A percentile compares a stretch with the other conserved stretches of the same genome.
These are phyloP conservation scores for Garcia nutans DNA, from an alignment of 345 rosid species.

Conservation along the genomic window DNA sequence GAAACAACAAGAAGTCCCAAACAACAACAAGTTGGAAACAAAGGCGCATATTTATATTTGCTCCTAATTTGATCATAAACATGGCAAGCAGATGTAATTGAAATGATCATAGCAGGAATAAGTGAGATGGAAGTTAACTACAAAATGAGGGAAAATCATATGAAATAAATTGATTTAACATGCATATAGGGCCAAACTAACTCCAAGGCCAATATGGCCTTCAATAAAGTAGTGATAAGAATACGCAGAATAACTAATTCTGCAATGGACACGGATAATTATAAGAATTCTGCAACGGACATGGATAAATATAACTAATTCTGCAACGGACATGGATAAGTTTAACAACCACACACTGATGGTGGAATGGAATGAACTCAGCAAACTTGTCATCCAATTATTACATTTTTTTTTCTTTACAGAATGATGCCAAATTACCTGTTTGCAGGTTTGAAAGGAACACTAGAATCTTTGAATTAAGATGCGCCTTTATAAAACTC, in stretches of 20 bases:
- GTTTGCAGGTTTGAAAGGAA: conserved; percentile 90
- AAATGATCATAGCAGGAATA: too few species aligned
- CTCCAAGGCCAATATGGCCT: not conserved
- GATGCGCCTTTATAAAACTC: conserved; percentile 88
- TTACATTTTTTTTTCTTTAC: not conserved
- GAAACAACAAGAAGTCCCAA: too few species aligned
- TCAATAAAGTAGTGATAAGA: not conserved
- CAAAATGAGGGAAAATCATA: not conserved
- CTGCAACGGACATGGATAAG: not conserved
- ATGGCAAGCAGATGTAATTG: too few species aligned
- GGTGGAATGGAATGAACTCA: not conserved
- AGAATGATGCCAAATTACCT: conserved; percentile 48
- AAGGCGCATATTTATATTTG: not conserved
- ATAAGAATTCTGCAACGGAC: not conserved
- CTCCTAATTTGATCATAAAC: too few species aligned
- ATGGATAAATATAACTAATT: not conserved
- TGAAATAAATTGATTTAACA: not conserved
- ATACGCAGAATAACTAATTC: not conserved
- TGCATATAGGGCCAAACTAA: not conserved
- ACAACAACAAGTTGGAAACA: too few species aligned
- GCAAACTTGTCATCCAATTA: not conserved
- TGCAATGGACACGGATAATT: not conserved
- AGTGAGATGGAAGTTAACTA: not conserved
- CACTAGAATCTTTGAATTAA: conserved; percentile 74
- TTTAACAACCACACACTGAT: not conserved